Conservation (phyloP, 169 alveolate genomes). For the Plasmodium malariae region DNA sequence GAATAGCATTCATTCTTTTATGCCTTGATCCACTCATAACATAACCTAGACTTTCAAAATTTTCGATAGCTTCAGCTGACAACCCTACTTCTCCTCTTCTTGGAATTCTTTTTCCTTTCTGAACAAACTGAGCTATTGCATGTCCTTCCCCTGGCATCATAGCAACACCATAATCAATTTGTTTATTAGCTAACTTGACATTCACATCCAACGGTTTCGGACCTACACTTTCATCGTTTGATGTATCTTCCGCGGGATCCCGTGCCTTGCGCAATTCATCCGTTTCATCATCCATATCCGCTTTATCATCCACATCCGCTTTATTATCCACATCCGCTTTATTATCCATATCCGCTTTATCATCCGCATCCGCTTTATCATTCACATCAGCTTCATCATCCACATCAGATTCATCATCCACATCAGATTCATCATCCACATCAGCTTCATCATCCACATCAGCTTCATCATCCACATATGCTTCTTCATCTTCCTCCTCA, state of each 20-base stretch:
- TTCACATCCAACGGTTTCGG: constrained; percentile 78
- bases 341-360: background rate
- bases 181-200: constrained; percentile 63
- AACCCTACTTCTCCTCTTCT: constrained; percentile 95
- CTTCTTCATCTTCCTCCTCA: background rate
- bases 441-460: background rate
- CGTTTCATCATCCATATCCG: background rate
- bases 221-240: constrained; percentile 73
- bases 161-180: constrained; percentile 73
- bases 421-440: background rate
- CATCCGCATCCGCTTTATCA: background rate
- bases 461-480: background rate
- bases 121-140: constrained; percentile 91
- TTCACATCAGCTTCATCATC: background rate
- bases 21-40: constrained; percentile 94
- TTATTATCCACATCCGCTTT: background rate
- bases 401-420: no score
- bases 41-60: constrained; percentile 92
- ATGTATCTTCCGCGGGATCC: constrained; percentile 7
- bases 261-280: background rate
- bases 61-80: constrained; percentile 92
- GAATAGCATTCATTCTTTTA: constrained; percentile 92
- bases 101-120: constrained; percentile 91
- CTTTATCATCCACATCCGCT: constrained; percentile 1
- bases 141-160: constrained; percentile 90